Evolutionary conservation across 768 basidiomycete species (phyloP).

Genomic region (Macrocybe gigantea): DNA sequence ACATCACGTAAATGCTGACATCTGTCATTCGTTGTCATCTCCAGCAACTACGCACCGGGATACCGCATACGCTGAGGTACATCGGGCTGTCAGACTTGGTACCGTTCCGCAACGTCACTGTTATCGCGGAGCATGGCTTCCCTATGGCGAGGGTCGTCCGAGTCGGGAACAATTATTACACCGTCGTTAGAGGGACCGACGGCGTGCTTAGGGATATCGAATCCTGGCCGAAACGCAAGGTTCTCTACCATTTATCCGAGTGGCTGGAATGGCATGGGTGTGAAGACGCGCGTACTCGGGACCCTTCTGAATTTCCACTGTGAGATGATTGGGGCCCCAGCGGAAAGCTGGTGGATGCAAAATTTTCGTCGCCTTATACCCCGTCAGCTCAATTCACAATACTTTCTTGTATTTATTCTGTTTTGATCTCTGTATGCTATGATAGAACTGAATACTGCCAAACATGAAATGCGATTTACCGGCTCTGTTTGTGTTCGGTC

Average conservation of each 20-base stretch:
- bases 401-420: no score
- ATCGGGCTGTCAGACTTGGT: conserved; percentile 47
- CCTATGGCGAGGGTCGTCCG: conserved; percentile 53
- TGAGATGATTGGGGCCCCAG: not conserved
- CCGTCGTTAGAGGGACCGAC: conserved; percentile 27
- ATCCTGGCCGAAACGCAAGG: conserved; percentile 51
- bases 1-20: not conserved
- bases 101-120: conserved; percentile 30
- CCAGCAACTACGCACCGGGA: conserved; percentile 57
- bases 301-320: conserved; percentile 14
- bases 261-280: conserved; percentile 67
- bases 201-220: conserved; percentile 36
- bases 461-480: no score
- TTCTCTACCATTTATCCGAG: conserved; percentile 45
- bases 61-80: conserved; percentile 49
- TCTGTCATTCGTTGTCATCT: conserved; percentile 6
- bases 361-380: no score
- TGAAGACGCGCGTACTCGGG: conserved; percentile 37
- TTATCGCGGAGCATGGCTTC: conserved; percentile 54
- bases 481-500: no score
- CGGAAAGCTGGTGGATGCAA: no score
- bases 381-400: no score
- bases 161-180: conserved; percentile 50
- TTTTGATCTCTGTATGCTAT: no score
- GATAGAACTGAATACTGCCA: no score